phyloP scores from a whole-genome alignment of 805 yeast species.

The Cyberlindnera misumaiensis region DNA sequence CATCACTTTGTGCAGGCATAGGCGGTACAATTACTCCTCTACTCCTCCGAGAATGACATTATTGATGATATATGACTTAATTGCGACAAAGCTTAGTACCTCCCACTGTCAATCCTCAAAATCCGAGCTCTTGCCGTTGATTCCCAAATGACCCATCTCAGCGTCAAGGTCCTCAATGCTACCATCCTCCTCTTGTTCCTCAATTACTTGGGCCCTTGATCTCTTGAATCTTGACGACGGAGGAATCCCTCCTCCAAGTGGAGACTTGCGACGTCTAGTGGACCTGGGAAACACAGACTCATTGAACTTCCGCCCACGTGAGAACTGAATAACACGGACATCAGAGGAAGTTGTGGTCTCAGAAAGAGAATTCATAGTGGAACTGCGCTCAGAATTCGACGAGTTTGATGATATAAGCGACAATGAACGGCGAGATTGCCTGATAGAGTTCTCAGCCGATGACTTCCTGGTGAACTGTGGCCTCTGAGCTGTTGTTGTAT shows the following conservation, averaged over 20 bases:
- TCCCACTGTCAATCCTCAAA: conserved; percentile 18
- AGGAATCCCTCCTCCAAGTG: conserved; percentile 17
- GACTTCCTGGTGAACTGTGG: conserved; percentile 17
- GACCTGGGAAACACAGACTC: conserved; percentile 20
- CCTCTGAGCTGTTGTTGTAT: conserved; percentile 7
- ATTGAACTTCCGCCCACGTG: conserved; percentile 15
- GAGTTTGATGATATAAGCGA: conserved; percentile 33
- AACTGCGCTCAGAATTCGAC: conserved; percentile 32
- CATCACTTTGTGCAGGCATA: conserved; percentile 10
- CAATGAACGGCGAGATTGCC: conserved; percentile 26
- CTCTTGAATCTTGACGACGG: conserved; percentile 17
- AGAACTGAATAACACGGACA: conserved; percentile 14
- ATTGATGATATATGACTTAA: no score
- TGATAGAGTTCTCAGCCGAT: conserved; percentile 20
- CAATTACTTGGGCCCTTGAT: conserved; percentile 13
- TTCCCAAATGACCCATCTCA: conserved; percentile 16
- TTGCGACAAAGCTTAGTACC: no score
- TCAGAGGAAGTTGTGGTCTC: conserved; percentile 30
- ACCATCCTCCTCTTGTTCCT: conserved; percentile 19
- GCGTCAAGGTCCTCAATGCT: conserved; percentile 15
- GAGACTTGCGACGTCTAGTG: conserved; percentile 22
- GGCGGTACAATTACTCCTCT: neutral
- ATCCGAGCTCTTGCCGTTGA: conserved; percentile 21
- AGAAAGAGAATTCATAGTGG: conserved; percentile 31
- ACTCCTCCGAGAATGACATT: no score